A percentile compares a stretch with the other conserved stretches of the same genome.
Conservation (phyloP, 805 yeast genomes). For the Metschnikowia aberdeeniae region DNA sequence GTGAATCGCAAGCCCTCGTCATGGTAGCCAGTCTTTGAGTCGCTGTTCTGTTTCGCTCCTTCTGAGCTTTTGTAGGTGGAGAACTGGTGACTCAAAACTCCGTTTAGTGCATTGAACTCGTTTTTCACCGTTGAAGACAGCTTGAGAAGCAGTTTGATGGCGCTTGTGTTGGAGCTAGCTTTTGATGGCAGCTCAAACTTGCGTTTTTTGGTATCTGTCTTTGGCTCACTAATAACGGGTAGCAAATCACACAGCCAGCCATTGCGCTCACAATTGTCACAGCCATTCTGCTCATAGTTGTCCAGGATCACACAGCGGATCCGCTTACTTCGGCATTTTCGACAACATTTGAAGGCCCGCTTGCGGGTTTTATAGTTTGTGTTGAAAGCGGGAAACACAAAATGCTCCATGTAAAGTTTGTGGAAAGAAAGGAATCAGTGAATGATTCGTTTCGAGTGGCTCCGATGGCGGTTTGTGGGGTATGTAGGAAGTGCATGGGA, state of each 20-base stretch:
- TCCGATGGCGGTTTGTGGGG: conserved; percentile 3
- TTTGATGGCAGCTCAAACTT: not conserved
- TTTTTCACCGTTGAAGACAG: conserved; percentile 1
- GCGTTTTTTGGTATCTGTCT: not conserved
- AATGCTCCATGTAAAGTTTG: conserved; percentile 19
- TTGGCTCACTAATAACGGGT: not conserved
- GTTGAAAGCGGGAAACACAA: conserved; percentile 42
- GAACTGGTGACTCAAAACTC: conserved; percentile 4
- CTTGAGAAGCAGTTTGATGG: not conserved
- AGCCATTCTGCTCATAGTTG: conserved; percentile 21
- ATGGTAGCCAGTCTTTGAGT: not conserved
- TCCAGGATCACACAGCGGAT: conserved; percentile 19
- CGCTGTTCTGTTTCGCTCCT: not conserved
- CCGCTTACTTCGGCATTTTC: conserved; percentile 35
- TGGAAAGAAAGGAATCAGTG: not conserved
- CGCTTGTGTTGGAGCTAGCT: not conserved
- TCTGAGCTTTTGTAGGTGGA: not conserved
- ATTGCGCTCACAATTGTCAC: conserved; percentile 19
- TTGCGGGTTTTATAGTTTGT: conserved; percentile 38
- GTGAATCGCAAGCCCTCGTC: not conserved
- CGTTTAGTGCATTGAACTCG: conserved; percentile 3
- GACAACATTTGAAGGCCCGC: conserved; percentile 40
- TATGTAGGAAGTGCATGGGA: not conserved
- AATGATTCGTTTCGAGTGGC: not conserved
- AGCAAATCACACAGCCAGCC: conserved; percentile 18